Base-by-base conservation (phyloP, 805 yeast species). In the Saccharomyces mikatae region DNA sequence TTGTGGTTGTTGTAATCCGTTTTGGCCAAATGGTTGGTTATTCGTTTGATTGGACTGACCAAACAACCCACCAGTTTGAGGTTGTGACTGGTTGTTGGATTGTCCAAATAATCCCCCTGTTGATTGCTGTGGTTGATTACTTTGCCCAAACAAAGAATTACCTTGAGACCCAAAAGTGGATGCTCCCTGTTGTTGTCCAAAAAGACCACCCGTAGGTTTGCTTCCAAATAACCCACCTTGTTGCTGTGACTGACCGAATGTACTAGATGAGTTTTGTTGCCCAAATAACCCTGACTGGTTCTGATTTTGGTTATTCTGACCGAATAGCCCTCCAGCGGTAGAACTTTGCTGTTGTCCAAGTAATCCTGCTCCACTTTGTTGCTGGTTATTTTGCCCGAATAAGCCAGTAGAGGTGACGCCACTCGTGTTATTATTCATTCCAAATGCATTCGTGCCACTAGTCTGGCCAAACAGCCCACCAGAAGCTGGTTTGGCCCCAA, bases 31-130 rank as follows among this genome's bases (percentile, higher is more conserved):
- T 17, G 59, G 58, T 51, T 56, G 59, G 49, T 52, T 61, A 46
- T 54, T 52, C 24, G 49, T 47, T 32, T 50, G 32, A 41, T 51
- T 57, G 41, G 52, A 52, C 49, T 57, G 58, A 17, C 73, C 76
- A 57, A 73, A 73, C 44, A 68, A 51, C 1, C 70, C 66, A 8
- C 71, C 71, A 49, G 57, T 24, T 56, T 46, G 51, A 55, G 52
- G 54, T 28, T 54, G 46, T 28, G 56, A 52, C 31, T 57, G 57
- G 55, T 62, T 53, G 53, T 64, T 66, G 29, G 62, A 62, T 24
- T 59, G 60, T 21, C 80, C 80, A 62, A 77, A 78, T 27, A 72
- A 63, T 3, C 77, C 74, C 14, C 72, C 74, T 11, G 67, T 65
- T 24, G 52, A 49, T 24, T 62, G 49, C 56, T 52, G 52, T 56